Conservation (phyloP, 495 filamentous ascomycete species). For the Hypoxylon crocopeplum region DNA sequence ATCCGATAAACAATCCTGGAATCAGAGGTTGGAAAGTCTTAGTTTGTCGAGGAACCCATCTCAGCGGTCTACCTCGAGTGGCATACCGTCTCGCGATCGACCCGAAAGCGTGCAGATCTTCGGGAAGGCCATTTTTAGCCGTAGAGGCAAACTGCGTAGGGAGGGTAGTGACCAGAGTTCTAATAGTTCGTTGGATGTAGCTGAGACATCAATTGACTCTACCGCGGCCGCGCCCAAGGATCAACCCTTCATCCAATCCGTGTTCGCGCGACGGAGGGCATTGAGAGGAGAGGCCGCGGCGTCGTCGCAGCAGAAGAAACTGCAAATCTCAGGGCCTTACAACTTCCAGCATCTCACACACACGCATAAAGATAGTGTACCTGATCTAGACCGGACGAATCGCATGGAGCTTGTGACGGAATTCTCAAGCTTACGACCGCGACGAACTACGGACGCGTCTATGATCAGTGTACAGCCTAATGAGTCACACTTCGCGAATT, state of each 20-base stretch:
- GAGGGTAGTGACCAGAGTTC: constrained; percentile 51
- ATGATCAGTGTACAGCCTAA: constrained; percentile 69
- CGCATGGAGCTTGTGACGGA: constrained; percentile 69
- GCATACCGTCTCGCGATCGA: constrained; percentile 54
- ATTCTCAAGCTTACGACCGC: constrained; percentile 72
- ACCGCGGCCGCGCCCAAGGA: constrained; percentile 46
- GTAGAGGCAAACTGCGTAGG: constrained; percentile 49
- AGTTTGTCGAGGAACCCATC: constrained; percentile 58
- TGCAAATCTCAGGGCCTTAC: constrained; percentile 79
- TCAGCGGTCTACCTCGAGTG: constrained; percentile 52
- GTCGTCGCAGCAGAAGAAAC: constrained; percentile 42
- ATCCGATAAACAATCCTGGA: constrained; percentile 53
- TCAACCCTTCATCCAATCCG: constrained; percentile 48
- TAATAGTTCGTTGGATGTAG: constrained; percentile 45
- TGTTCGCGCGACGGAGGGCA: constrained; percentile 51
- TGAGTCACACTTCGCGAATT: constrained; percentile 68
- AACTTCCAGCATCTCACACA: constrained; percentile 90
- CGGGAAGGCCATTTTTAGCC: constrained; percentile 59
- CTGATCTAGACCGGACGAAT: constrained; percentile 61
- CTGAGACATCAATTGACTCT: constrained; percentile 41
- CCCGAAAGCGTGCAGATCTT: constrained; percentile 63
- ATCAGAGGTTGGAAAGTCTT: constrained; percentile 48
- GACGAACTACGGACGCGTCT: constrained; percentile 61
- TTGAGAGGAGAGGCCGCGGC: constrained; percentile 44
- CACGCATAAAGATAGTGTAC: constrained; percentile 69